phyloP scores from a whole-genome alignment of 306 rosid species.

The Chamaecrista fasciculata region DNA sequence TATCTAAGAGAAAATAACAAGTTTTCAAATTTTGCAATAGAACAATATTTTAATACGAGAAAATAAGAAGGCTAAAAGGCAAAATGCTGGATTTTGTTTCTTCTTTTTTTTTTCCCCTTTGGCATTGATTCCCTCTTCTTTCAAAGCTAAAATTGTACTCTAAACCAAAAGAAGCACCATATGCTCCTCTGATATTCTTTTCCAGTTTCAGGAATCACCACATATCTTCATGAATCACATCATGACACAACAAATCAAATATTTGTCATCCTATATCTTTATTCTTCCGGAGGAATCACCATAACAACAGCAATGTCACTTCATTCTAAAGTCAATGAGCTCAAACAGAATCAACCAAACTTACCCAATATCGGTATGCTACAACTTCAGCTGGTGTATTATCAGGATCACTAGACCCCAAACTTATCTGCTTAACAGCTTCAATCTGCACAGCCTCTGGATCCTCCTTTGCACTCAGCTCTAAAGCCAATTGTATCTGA shows the following conservation, averaged over 20 bases:
- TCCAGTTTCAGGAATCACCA: constrained; percentile 22
- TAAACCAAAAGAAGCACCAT: constrained; percentile 11
- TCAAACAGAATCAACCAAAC: constrained; percentile 41
- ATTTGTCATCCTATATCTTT: constrained; percentile 7
- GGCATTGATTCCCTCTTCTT: neutral
- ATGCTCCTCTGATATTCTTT: constrained; percentile 18
- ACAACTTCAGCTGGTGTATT: constrained; percentile 89
- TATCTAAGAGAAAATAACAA: neutral
- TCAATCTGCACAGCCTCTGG: constrained; percentile 99
- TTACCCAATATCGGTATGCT: constrained; percentile 94
- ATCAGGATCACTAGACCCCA: constrained; percentile 81
- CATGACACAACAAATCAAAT: constrained; percentile 21
- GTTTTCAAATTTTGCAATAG: neutral
- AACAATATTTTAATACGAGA: neutral
- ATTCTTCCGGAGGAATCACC: constrained; percentile 21
- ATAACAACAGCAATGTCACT: constrained; percentile 28
- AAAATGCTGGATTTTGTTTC: too few relatives aligned
- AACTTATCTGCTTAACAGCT: constrained; percentile 95
- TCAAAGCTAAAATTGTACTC: constrained; percentile 16
- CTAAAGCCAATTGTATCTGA: constrained; percentile 88
- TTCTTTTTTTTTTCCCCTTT: too few relatives aligned
- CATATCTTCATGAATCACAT: constrained; percentile 23
- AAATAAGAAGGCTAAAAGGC: constrained; percentile 25
- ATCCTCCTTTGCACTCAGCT: constrained; percentile 96
- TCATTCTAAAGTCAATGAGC: constrained; percentile 28